These are phyloP conservation scores for Pholiota microspora DNA, from an alignment of 768 basidiomycete species.

Conservation along the genomic window DNA sequence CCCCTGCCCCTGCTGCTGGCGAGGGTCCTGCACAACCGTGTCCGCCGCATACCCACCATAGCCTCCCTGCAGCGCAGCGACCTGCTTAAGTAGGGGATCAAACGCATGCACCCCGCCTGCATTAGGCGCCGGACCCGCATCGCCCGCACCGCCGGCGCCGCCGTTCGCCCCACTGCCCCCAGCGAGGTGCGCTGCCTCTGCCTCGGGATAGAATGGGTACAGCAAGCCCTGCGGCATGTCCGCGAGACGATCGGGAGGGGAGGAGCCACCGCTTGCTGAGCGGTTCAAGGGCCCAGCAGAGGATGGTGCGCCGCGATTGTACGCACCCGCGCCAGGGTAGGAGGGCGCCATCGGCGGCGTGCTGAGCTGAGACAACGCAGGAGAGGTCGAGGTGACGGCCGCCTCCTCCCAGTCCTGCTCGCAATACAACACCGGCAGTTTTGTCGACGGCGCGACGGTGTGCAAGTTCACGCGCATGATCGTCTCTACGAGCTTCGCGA, in stretches of 20 bases:
- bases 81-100: constrained; percentile 54
- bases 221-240: constrained; percentile 71
- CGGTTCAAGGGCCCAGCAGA: constrained; percentile 17
- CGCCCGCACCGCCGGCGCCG: background rate
- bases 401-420: constrained; percentile 59
- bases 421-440: constrained; percentile 39
- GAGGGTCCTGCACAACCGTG: constrained; percentile 33
- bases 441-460: constrained; percentile 45
- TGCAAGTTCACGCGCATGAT: constrained; percentile 76
- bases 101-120: constrained; percentile 36
- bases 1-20: constrained; percentile 18
- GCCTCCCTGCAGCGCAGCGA: constrained; percentile 52
- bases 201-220: constrained; percentile 77
- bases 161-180: constrained; percentile 6
- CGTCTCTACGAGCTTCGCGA: constrained; percentile 77
- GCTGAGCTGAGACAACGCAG: constrained; percentile 40
- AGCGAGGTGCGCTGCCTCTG: constrained; percentile 16
- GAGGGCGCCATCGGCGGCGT: constrained; percentile 40
- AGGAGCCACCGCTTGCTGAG: constrained; percentile 36
- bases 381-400: constrained; percentile 30
- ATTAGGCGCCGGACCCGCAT: background rate
- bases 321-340: constrained; percentile 19
- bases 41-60: constrained; percentile 66
- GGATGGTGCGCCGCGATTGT: constrained; percentile 12
- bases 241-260: constrained; percentile 47